Conservation (phyloP, 495 filamentous ascomycete genomes). For the Elasticomyces elasticus region DNA sequence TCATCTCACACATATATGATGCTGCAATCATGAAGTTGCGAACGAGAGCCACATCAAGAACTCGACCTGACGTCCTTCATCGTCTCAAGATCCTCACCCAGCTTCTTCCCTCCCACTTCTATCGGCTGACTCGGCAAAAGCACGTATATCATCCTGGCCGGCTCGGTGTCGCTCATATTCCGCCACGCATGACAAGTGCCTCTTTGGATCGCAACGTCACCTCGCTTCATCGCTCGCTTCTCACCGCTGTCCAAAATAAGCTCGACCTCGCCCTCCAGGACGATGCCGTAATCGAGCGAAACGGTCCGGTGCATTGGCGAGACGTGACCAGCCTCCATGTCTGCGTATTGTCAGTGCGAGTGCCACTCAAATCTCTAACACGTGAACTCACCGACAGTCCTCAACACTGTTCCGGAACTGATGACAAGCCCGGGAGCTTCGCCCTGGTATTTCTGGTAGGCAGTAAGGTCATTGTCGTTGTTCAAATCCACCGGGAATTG, state of each 20-base stretch:
- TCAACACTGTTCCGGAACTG: conserved; percentile 41
- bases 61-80: conserved; percentile 4
- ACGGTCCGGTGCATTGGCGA: conserved; percentile 30
- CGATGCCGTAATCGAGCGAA: conserved; percentile 28
- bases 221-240: conserved; percentile 23
- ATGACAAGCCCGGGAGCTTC: conserved; percentile 30
- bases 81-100: neutral
- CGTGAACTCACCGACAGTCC: conserved; percentile 43
- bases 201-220: conserved; percentile 26
- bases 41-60: too few relatives aligned
- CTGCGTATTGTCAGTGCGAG: neutral
- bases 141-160: conserved; percentile 26
- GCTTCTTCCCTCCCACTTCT: neutral
- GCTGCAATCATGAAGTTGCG: conserved; percentile 12
- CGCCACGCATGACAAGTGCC: conserved; percentile 29
- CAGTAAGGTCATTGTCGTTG: conserved; percentile 39
- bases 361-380: neutral
- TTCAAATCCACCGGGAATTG: conserved; percentile 23
- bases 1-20: too few relatives aligned
- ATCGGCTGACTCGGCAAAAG: conserved; percentile 24
- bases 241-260: conserved; percentile 27
- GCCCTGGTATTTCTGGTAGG: conserved; percentile 23
- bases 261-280: conserved; percentile 29
- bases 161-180: conserved; percentile 19
- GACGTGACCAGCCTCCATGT: conserved; percentile 20